These are phyloP conservation scores for Przewalskia tangutica DNA, from an alignment of 257 asterid genomes.

Conservation along the genomic window DNA sequence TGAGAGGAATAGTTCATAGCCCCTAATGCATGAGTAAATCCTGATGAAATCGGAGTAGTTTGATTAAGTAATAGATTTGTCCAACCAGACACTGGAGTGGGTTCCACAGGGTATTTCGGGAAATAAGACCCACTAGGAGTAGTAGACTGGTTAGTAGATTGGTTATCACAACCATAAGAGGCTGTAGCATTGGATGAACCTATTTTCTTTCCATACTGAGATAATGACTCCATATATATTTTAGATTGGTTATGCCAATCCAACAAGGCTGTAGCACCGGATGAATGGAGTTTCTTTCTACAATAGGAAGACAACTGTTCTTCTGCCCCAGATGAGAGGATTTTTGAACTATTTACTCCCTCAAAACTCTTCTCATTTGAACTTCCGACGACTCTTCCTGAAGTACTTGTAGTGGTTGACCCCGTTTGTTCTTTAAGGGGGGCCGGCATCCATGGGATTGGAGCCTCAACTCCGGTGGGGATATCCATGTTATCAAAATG, in stretches of 20 bases:
- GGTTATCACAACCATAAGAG: background rate
- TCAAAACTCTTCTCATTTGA: slow-evolving; percentile 9
- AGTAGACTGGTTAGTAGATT: slow-evolving; percentile 12
- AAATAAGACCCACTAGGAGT: background rate
- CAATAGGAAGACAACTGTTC: no score
- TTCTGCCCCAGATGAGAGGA: no score
- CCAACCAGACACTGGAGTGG: slow-evolving; percentile 9
- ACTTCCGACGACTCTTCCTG: slow-evolving; percentile 22
- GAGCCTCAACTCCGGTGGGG: slow-evolving; percentile 77
- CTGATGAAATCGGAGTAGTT: slow-evolving; percentile 4
- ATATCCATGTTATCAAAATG: slow-evolving; percentile 65
- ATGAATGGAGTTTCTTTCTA: background rate
- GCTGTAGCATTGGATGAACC: background rate
- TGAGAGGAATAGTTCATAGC: slow-evolving; percentile 11
- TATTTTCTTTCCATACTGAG: slow-evolving; percentile 17
- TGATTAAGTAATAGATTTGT: slow-evolving; percentile 13
- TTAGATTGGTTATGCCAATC: slow-evolving; percentile 4
- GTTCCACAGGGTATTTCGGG: slow-evolving; percentile 9
- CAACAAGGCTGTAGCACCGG: background rate
- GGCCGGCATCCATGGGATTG: slow-evolving; percentile 55
- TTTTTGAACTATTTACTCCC: slow-evolving; percentile 6
- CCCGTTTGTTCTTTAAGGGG: slow-evolving; percentile 17
- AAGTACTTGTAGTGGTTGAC: slow-evolving; percentile 23
- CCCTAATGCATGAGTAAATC: background rate
- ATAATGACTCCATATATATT: background rate